A percentile compares a stretch with the other conserved stretches of the same genome.
These are phyloP conservation scores for Myrica gale DNA, from an alignment of 306 rosid species.

Conservation along the genomic window DNA sequence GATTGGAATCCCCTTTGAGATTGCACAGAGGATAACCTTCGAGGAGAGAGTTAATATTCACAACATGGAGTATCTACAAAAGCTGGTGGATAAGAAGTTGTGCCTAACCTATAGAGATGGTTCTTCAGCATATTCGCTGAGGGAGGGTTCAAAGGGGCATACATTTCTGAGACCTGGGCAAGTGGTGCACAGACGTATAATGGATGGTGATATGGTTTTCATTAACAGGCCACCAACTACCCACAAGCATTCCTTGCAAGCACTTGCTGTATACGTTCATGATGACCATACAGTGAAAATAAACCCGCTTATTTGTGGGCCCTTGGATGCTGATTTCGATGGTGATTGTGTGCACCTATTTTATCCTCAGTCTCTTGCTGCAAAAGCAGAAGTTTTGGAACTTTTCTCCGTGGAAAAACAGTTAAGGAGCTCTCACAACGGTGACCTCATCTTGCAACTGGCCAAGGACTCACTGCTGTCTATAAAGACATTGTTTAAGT, in stretches of 20 bases:
- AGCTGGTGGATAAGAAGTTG: conserved; percentile 71
- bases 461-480: conserved; percentile 71
- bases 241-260: conserved; percentile 91
- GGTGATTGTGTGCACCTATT: conserved; percentile 89
- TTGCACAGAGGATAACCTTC: conserved; percentile 79
- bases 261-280: conserved; percentile 78
- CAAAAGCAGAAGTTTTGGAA: conserved; percentile 91
- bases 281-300: conserved; percentile 87
- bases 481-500: conserved; percentile 57
- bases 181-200: conserved; percentile 77
- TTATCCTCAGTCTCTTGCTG: conserved; percentile 88
- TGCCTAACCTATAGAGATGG: conserved; percentile 80
- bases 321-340: conserved; percentile 92
- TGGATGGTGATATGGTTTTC: conserved; percentile 94
- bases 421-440: conserved; percentile 90
- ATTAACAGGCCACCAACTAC: conserved; percentile 93
- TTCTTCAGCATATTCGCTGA: conserved; percentile 64
- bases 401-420: conserved; percentile 88
- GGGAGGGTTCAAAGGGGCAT: conserved; percentile 94
- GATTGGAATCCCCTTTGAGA: conserved; percentile 79
- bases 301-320: conserved; percentile 92
- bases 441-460: conserved; percentile 73
- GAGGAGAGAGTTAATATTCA: conserved; percentile 81
- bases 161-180: conserved; percentile 72
- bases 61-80: conserved; percentile 64